Percentiles rank a stretch among this genome's conserved stretches.
Conservation (phyloP, 148 eudicot species). For the Polygonum aviculare region DNA sequence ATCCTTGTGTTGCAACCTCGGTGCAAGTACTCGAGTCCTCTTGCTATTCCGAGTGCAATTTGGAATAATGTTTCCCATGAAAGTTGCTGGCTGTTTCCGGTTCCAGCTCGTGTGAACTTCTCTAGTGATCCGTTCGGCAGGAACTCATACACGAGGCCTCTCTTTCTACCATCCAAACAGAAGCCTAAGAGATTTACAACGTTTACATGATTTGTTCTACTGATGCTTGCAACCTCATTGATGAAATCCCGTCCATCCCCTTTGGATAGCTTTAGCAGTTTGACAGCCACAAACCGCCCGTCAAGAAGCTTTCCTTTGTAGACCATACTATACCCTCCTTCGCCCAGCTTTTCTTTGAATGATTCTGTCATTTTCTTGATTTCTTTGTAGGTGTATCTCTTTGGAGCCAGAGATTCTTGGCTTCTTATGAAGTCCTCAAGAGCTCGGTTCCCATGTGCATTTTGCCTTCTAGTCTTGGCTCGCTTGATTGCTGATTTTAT, state of each 20-base stretch:
- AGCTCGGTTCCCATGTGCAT: neutral
- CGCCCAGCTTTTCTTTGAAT: neutral
- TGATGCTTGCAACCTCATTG: neutral
- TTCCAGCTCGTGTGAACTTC: constrained; percentile 5
- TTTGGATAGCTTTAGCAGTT: neutral
- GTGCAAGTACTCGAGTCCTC: constrained; percentile 37
- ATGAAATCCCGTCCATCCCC: neutral
- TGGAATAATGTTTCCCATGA: constrained; percentile 15
- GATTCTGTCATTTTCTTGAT: neutral
- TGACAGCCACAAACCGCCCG: neutral
- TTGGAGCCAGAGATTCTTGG: neutral
- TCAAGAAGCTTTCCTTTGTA: neutral
- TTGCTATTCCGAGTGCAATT: constrained; percentile 30
- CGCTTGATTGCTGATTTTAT: neutral
- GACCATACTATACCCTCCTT: neutral
- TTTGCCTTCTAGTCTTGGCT: neutral
- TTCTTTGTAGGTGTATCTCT: neutral
- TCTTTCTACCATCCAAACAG: neutral
- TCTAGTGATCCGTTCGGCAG: constrained; percentile 9
- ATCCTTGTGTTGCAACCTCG: constrained; percentile 28
- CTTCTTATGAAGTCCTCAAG: neutral
- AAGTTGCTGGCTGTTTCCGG: neutral
- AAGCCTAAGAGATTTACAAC: neutral
- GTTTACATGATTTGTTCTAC: neutral
- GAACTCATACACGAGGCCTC: neutral